These are phyloP conservation scores for Epichloe uncinata DNA, from an alignment of 2,329 filamentous ascomycete species.

Conservation along the genomic window DNA sequence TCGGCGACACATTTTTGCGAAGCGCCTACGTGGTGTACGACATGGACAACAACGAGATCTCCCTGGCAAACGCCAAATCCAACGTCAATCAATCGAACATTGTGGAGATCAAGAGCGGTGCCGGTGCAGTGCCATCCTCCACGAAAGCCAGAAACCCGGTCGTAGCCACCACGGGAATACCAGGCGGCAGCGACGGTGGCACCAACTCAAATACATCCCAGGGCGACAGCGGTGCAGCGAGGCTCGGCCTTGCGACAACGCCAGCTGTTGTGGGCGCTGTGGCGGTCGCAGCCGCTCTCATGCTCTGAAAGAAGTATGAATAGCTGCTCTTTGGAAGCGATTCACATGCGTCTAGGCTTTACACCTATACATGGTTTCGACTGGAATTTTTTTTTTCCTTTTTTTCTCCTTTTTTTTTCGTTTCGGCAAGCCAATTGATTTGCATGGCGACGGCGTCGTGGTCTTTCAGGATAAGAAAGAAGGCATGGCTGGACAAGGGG, in stretches of 20 bases:
- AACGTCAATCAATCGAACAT: slow-evolving; percentile 36
- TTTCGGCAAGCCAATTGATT: background rate
- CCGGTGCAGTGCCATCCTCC: slow-evolving; percentile 38
- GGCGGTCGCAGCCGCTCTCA: background rate
- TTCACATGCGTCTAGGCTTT: too few relatives aligned
- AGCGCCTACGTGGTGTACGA: slow-evolving; percentile 68
- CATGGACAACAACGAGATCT: slow-evolving; percentile 57
- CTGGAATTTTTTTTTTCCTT: background rate
- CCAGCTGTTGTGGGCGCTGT: background rate
- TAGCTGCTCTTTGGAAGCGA: too few relatives aligned
- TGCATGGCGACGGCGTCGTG: slow-evolving; percentile 6
- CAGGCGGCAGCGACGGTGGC: background rate
- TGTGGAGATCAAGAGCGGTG: slow-evolving; percentile 40
- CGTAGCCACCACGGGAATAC: slow-evolving; percentile 31
- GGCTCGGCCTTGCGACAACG: background rate
- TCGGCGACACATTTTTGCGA: slow-evolving; percentile 64
- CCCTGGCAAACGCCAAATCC: slow-evolving; percentile 53
- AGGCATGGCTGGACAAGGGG: background rate
- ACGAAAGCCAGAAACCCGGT: slow-evolving; percentile 35
- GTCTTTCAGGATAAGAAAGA: background rate
- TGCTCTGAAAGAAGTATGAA: background rate
- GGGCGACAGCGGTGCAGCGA: slow-evolving; percentile 5
- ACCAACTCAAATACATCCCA: background rate
- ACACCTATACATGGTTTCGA: background rate
- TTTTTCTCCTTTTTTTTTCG: background rate